Base-by-base conservation (phyloP, 441 rosid species). In the Brassica balearica region DNA sequence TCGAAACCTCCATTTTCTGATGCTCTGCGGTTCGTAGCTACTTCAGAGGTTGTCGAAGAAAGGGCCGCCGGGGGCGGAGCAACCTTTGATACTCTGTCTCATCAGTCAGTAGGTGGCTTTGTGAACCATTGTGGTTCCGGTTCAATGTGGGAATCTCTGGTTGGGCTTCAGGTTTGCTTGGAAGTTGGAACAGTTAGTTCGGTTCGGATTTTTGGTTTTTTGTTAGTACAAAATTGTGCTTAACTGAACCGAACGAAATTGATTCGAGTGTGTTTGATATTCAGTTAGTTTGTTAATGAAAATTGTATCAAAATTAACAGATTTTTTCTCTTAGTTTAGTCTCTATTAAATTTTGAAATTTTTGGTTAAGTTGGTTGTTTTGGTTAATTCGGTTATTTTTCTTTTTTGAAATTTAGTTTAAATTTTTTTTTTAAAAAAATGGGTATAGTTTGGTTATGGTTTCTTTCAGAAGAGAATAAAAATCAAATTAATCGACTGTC, bases 41-140 rank as follows among this genome's bases (percentile, higher is more conserved):
- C 34, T 29, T 34, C 41, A 34, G 41, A 34, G 41, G 3, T 8
- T 38, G 43, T 38, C n/a, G 77, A 76, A 23, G 90, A 87, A 67
- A 80, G 90, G 67, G 80, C 75, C 5, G 80, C 38, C 1, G 38
- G 38, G 38, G 38, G 38, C 8, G 43, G 43, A 77, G 2, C 92
- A 87, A 29, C 69, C 72, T 17, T 8, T 60, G 79, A 79, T 91
- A 2, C 27, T 91, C 60, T 75, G 66, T 11, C 88, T 29, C 89
- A 89, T 77, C 76, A 64, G 2, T 85, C 93, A 0, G 75, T 87
- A 0, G 92, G 93, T 63, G 86, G 95, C 81, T 86, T 91, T 69
- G 93, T 88, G 70, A 84, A 68, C 74, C 95, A 88, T 20, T 86
- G 88, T 58, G 90, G 90, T 67, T 86, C 77, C 4, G 91, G 88